Percentiles rank a stretch among this genome's conserved stretches.
These are phyloP conservation scores for Aureobasidium melanogenum DNA, from an alignment of 2,329 filamentous ascomycete species.

Conservation along the genomic window DNA sequence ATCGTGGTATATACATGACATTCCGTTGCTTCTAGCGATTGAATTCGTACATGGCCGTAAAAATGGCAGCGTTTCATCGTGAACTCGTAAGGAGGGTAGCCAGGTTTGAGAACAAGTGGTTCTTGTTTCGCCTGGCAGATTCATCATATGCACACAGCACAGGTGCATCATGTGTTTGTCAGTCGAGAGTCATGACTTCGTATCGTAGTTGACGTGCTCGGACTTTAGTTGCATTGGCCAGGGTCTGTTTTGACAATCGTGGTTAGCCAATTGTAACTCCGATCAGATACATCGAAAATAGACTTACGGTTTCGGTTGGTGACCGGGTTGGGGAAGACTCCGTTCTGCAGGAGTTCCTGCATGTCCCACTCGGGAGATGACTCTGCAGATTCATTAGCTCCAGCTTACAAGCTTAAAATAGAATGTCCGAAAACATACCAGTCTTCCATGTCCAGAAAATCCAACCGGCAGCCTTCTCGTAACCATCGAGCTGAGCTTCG, in stretches of 20 bases:
- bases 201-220: too few species aligned
- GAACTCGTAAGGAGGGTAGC: neutral
- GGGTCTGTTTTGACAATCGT: neutral
- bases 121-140: neutral
- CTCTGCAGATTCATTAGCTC: conserved; percentile 21
- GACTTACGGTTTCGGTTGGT: conserved; percentile 18
- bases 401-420: neutral
- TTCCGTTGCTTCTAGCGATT: neutral
- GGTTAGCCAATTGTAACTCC: neutral
- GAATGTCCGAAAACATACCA: neutral
- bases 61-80: neutral
- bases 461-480: conserved; percentile 40
- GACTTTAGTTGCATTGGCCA: conserved; percentile 7
- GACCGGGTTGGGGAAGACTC: conserved; percentile 24
- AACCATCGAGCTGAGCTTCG: conserved; percentile 39
- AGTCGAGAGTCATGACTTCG: neutral
- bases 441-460: conserved; percentile 46
- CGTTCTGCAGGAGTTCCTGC: conserved; percentile 33
- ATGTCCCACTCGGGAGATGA: conserved; percentile 42
- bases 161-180: neutral
- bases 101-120: neutral
- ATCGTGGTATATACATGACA: neutral
- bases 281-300: neutral
- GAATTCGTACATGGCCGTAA: neutral
- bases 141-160: neutral